These are phyloP conservation scores for Raddia guianensis DNA, from an alignment of 176 grass and related monocot species.

Conservation along the genomic window DNA sequence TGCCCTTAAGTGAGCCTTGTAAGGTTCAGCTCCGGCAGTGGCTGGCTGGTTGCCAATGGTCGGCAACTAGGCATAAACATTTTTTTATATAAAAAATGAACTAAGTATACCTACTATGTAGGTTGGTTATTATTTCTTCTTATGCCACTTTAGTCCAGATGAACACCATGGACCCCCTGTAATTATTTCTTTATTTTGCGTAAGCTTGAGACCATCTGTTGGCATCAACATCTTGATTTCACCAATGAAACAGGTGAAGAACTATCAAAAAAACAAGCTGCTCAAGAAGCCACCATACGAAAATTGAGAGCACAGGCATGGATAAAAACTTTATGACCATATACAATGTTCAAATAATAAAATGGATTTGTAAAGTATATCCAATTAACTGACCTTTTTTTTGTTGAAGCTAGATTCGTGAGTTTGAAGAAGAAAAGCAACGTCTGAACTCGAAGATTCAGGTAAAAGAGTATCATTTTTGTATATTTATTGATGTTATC, in stretches of 20 bases:
- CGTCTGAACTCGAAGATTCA: conserved; percentile 92
- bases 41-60: neutral
- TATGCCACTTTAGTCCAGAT: conserved; percentile 2
- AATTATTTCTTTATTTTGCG: conserved; percentile 1
- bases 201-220: conserved; percentile 21
- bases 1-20: conserved; percentile 24
- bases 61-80: neutral
- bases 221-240: conserved; percentile 7
- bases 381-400: conserved; percentile 27
- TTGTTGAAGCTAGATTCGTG: conserved; percentile 82
- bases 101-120: neutral
- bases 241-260: conserved; percentile 86
- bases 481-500: conserved; percentile 10
- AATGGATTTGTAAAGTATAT: conserved; percentile 28
- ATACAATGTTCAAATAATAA: conserved; percentile 13
- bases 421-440: conserved; percentile 98
- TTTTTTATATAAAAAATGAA: neutral
- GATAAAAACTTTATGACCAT: conserved; percentile 28
- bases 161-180: neutral
- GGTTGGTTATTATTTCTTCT: conserved; percentile 26
- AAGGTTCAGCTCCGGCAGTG: neutral
- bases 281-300: conserved; percentile 98
- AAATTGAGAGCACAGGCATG: conserved; percentile 97
- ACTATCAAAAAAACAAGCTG: conserved; percentile 96
- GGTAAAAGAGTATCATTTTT: conserved; percentile 50